phyloP scores from a whole-genome alignment of 164 flowering plant genomes.

The Sextonia rubra region DNA sequence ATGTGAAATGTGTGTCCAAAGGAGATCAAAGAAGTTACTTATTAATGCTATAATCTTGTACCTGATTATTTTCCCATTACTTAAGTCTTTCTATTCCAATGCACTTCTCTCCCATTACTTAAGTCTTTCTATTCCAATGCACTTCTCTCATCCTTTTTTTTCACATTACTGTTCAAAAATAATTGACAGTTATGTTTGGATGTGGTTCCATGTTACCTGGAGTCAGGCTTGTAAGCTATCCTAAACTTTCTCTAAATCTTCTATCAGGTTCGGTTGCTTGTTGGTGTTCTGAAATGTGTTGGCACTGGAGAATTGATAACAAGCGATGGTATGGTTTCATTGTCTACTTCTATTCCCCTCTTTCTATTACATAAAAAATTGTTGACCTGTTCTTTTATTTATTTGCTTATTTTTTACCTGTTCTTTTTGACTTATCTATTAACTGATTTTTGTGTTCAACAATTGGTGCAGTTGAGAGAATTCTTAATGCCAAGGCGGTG shows the following conservation, averaged over 20 bases:
- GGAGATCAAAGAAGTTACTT: neutral
- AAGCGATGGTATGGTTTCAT: conserved; percentile 49
- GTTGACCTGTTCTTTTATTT: neutral
- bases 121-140: neutral
- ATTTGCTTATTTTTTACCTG: neutral
- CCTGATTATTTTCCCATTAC: neutral
- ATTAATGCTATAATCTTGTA: neutral
- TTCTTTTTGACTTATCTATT: neutral
- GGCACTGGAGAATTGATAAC: conserved; percentile 72
- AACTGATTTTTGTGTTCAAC: neutral
- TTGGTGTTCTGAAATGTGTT: conserved; percentile 78
- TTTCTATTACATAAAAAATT: neutral
- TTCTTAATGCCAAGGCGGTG: conserved; percentile 69
- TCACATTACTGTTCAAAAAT: neutral
- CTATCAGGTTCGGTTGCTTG: conserved; percentile 81
- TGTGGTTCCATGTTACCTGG: neutral
- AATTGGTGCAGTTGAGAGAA: conserved; percentile 58
- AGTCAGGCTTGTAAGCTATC: neutral
- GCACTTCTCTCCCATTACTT: neutral
- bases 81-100: neutral
- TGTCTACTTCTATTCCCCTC: neutral
- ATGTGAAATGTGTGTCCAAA: neutral
- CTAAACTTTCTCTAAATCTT: neutral
- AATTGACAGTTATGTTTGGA: conserved; percentile 2
- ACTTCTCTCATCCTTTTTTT: neutral